Evolutionary conservation across 306 rosid genomes (phyloP).

Genomic region (Vachellia collinsii): DNA sequence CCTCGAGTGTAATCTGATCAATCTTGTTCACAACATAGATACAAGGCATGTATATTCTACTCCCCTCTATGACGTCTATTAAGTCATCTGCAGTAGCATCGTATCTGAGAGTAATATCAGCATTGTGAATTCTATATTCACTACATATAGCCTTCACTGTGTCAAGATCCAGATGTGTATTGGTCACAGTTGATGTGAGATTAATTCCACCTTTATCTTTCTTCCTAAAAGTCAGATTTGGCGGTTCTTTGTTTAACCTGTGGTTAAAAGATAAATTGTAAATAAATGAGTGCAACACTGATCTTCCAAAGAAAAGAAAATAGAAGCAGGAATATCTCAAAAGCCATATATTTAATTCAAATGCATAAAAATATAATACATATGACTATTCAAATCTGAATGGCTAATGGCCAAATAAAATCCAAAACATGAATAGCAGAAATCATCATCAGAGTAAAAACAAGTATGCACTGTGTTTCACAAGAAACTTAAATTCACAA

Average conservation of each 20-base stretch:
- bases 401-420: slow-evolving; percentile 11
- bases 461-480: neutral
- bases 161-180: slow-evolving; percentile 87
- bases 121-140: slow-evolving; percentile 93
- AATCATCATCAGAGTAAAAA: neutral
- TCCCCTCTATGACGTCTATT: slow-evolving; percentile 95
- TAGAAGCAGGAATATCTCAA: slow-evolving; percentile 26
- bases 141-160: slow-evolving; percentile 96
- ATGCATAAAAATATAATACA: slow-evolving; percentile 1
- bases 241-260: slow-evolving; percentile 98
- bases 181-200: slow-evolving; percentile 87
- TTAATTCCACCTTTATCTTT: slow-evolving; percentile 98
- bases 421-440: slow-evolving; percentile 9
- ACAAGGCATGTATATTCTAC: slow-evolving; percentile 92
- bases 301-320: slow-evolving; percentile 23
- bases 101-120: slow-evolving; percentile 90
- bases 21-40: slow-evolving; percentile 95
- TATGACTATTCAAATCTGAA: slow-evolving; percentile 15
- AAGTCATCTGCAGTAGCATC: slow-evolving; percentile 99
- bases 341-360: slow-evolving; percentile 9
- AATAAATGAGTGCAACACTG: neutral
- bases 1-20: slow-evolving; percentile 96
- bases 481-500: neutral
- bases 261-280: slow-evolving; percentile 30
- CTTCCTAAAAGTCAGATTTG: slow-evolving; percentile 86